Evolutionary conservation across 257 asterid species (phyloP), one percentile per base, ranked within the genome.

Genomic region (Solanum rostratum): DNA sequence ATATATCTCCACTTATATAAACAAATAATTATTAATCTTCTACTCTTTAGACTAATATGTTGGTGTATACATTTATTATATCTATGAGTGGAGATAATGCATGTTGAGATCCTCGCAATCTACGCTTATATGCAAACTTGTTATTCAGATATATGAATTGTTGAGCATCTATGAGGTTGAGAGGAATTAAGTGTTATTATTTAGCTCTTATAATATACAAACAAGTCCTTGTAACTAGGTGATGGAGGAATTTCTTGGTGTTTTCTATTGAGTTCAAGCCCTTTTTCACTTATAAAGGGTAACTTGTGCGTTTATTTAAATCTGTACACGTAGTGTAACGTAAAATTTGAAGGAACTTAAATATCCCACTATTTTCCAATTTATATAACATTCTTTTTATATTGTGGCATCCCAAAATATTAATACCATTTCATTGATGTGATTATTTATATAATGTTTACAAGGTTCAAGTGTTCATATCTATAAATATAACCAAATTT

Each of bases 1-100:
- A 93, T 27, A 91, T 50, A 84, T 27, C 65, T 79, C 63, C 29
- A 55, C 29, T 49, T 63, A 22, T 82, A 10, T 63, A 33, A 16
- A 46, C 63, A 30, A 37, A 65, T 79, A 9, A 22, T 41, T 13
- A 69, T 62, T 83, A 13, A 15, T 83, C 50, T 57, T 49, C 69
- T 14, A 3, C 52, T 52, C 39, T 52, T 80, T 10, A 24, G 18
- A 49, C 81, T 46, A 49, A 76, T 76, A 76, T 73, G 59, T 73
- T 55, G 27, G 57, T 22, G 80, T 73, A 12, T 73, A 14, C 13
- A 49, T 24, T 24, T 76, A 49, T 24, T 24, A 24, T 49, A 43
- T 76, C 16, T 76, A 49, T 76, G 45, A 49, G 39, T 76, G 55
- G 41, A 76, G 43, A 76, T 27, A 14, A 15, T 24, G 24, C 45